Conservation (phyloP, 2,329 filamentous ascomycete species). For the Aureobasidium zeae region DNA sequence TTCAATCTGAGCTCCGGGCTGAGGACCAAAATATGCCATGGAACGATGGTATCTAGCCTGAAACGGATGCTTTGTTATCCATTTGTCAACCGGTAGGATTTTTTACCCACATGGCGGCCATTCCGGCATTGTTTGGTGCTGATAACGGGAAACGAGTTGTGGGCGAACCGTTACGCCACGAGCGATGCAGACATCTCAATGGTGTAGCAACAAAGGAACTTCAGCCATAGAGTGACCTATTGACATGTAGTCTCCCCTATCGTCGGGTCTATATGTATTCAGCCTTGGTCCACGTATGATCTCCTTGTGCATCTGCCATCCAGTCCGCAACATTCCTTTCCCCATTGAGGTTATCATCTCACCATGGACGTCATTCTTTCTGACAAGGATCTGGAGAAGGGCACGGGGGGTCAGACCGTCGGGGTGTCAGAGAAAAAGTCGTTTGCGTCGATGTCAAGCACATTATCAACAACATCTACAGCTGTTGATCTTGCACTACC, state of each 20-base stretch:
- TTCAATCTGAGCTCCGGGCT: background rate
- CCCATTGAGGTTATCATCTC: background rate
- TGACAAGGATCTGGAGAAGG: constrained; percentile 3
- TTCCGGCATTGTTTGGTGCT: constrained; percentile 9
- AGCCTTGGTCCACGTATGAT: background rate
- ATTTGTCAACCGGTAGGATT: constrained; percentile 13
- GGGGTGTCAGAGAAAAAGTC: constrained; percentile 1
- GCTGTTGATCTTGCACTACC: background rate
- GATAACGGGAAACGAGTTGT: constrained; percentile 7
- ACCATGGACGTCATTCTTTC: background rate
- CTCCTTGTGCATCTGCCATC: background rate
- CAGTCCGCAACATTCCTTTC: constrained; percentile 8
- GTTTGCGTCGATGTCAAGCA: background rate
- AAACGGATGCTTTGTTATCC: no score
- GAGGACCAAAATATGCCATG: no score
- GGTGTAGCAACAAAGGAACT: constrained; percentile 2
- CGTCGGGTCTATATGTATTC: background rate
- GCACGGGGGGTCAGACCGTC: background rate
- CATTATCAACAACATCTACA: constrained; percentile 3
- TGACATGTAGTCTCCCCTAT: background rate
- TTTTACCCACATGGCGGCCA: constrained; percentile 4
- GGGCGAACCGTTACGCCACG: constrained; percentile 11
- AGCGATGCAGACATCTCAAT: constrained; percentile 2
- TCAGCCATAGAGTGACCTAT: background rate
- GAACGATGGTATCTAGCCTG: no score